These are phyloP conservation scores for Penicillium nordicum DNA, from an alignment of 2,329 filamentous ascomycete genomes.

Conservation along the genomic window DNA sequence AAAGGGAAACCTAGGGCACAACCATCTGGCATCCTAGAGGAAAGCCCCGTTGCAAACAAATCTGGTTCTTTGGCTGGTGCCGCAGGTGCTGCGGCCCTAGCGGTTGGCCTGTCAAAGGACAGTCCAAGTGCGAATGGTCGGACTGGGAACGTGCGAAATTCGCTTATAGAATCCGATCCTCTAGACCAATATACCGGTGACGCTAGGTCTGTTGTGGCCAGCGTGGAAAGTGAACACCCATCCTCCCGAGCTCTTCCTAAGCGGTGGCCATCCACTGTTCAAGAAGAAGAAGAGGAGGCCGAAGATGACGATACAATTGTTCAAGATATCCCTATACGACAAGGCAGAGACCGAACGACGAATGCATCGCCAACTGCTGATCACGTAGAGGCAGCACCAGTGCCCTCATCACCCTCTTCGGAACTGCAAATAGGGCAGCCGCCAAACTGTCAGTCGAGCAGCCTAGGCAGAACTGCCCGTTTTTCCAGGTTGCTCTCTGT, in stretches of 20 bases:
- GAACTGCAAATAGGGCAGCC: conserved; percentile 13
- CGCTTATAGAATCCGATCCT: neutral
- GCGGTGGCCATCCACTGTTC: conserved; percentile 11
- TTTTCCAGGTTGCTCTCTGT: conserved; percentile 54
- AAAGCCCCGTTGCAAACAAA: conserved; percentile 26
- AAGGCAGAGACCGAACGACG: conserved; percentile 1
- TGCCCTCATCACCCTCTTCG: conserved; percentile 15
- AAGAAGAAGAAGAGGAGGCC: conserved; percentile 6
- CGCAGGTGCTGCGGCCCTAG: conserved; percentile 32
- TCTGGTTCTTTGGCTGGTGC: conserved; percentile 26
- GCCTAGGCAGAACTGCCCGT: conserved; percentile 54
- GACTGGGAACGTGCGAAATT: conserved; percentile 3
- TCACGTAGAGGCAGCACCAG: conserved; percentile 17
- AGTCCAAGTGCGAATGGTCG: conserved; percentile 8
- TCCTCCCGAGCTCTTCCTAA: conserved; percentile 14
- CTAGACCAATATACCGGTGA: neutral
- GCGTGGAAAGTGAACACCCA: conserved; percentile 4
- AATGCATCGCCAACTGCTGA: conserved; percentile 12
- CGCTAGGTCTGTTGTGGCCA: neutral
- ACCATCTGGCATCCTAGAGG: conserved; percentile 25
- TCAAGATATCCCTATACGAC: neutral
- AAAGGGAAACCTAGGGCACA: conserved; percentile 24
- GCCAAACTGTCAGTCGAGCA: conserved; percentile 36
- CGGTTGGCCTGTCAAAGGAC: conserved; percentile 20
- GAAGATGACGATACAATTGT: neutral